These are phyloP conservation scores for Hypericum androsaemum DNA, from an alignment of 345 rosid species.

Conservation along the genomic window DNA sequence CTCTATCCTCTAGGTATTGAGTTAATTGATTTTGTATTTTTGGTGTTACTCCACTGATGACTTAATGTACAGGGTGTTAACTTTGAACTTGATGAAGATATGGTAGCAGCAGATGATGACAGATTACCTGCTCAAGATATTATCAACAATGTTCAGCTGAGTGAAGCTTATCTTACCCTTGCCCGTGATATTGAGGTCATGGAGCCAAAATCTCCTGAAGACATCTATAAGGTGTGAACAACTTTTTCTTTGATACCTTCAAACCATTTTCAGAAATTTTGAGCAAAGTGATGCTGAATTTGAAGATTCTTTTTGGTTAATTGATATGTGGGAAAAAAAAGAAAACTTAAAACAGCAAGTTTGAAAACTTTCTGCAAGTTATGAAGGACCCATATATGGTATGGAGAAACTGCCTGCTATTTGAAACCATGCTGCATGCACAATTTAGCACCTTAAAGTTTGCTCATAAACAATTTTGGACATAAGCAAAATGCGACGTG, in stretches of 20 bases:
- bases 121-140: constrained; percentile 68
- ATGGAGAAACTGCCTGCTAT: too few relatives aligned
- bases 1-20: background rate
- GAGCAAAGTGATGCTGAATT: background rate
- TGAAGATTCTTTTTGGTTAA: background rate
- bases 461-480: too few relatives aligned
- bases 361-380: too few relatives aligned
- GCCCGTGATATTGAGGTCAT: constrained; percentile 98
- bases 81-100: constrained; percentile 61
- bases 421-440: too few relatives aligned
- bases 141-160: constrained; percentile 60
- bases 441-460: too few relatives aligned
- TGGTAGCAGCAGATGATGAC: constrained; percentile 50
- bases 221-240: constrained; percentile 74
- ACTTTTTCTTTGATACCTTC: background rate
- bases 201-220: constrained; percentile 97
- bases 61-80: constrained; percentile 46
- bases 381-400: too few relatives aligned
- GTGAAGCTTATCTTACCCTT: constrained; percentile 90
- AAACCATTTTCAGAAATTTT: background rate
- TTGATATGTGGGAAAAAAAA: too few relatives aligned
- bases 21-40: too few relatives aligned
- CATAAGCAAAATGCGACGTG: too few relatives aligned
- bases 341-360: too few relatives aligned
- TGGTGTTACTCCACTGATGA: too few relatives aligned